Percentiles rank a stretch among this genome's conserved stretches.
These are phyloP conservation scores for Chrysoporthe austroafricana DNA, from an alignment of 2,329 filamentous ascomycete genomes.

Conservation along the genomic window DNA sequence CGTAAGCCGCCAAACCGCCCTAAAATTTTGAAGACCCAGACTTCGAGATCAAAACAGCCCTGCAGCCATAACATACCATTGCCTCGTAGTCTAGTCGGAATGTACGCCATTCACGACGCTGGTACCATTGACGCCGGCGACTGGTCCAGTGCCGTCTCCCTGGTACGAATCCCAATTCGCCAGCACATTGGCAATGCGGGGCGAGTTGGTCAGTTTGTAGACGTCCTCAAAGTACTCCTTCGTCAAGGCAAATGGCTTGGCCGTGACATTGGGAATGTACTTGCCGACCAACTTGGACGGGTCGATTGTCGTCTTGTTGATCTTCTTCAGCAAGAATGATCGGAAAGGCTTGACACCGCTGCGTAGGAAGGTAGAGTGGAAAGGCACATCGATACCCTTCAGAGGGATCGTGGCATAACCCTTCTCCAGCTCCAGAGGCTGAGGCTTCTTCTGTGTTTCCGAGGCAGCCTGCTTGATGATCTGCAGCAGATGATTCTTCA, in stretches of 20 bases:
- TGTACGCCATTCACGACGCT: constrained; percentile 21
- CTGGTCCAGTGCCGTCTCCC: constrained; percentile 46
- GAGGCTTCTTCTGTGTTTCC: constrained; percentile 85
- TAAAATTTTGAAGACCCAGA: neutral
- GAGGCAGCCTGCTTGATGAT: constrained; percentile 90
- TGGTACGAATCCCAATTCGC: constrained; percentile 85
- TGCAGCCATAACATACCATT: neutral
- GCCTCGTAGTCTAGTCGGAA: constrained; percentile 10
- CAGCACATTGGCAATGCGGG: constrained; percentile 76
- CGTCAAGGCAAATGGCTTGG: constrained; percentile 90
- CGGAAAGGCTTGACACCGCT: constrained; percentile 99
- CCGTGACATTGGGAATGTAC: constrained; percentile 99
- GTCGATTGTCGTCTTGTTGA: constrained; percentile 98
- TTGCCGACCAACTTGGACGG: constrained; percentile 96
- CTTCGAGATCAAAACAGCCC: neutral
- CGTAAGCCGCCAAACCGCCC: constrained; percentile 4
- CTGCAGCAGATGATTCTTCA: constrained; percentile 85
- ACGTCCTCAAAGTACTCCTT: constrained; percentile 99
- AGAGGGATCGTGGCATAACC: constrained; percentile 97
- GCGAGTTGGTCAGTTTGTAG: constrained; percentile 86
- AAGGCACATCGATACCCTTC: constrained; percentile 95
- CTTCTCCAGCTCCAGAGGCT: constrained; percentile 86
- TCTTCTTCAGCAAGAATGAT: constrained; percentile 98
- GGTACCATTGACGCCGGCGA: constrained; percentile 18
- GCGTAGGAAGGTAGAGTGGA: constrained; percentile 98